Evolutionary conservation across 2,329 filamentous ascomycete species (phyloP), one percentile per base, ranked within the genome.

Genomic region (Sporothrix luriei): DNA sequence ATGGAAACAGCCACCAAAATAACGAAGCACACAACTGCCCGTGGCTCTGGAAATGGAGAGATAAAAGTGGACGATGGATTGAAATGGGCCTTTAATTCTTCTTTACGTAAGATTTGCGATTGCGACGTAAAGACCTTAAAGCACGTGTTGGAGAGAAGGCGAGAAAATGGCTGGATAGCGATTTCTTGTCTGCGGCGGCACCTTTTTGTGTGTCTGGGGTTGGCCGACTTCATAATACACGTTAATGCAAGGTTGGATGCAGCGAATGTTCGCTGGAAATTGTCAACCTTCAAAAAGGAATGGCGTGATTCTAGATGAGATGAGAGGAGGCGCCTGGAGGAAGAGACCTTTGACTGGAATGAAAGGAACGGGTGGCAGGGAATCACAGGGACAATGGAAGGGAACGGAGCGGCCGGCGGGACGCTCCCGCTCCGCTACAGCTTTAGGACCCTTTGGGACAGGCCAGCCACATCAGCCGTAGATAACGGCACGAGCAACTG

Each of bases 81-180:
- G 54, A 26, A 38, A 55, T 46, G 16, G n/a, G n/a, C 4, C 13
- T 14, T n/a, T 61, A n/a, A n/a, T 29, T 46, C 49, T 59, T 67
- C 21, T 65, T 69, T 69, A 69, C 68, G 61, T 66, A 69, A 66
- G 59, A 55, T 65, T 19, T 57, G 52, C 24, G 51, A 69, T 69
- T 69, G 61, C 68, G 68, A 65, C 51, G 43, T 19, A 7, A 40
- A 24, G 46, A 51, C 6, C 14, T 38, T 14, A 14, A 40, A 66
- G 68, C 68, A 69, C 68, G 68, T 69, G 68, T 59, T 62, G 14
- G 51, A 21, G 4, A 24, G 21, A 21, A 33, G 38, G 2, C 16
- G 52, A 29, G 1, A 14, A 10, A 26, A 14, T 5, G 33, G 24
- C 46, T 19, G 24, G 26, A 38, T 21, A 26, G 19, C 57, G 21